A percentile compares a stretch with the other conserved stretches of the same genome.
These are phyloP conservation scores for Penicillium parvum DNA, from an alignment of 495 filamentous ascomycete species.

Conservation along the genomic window DNA sequence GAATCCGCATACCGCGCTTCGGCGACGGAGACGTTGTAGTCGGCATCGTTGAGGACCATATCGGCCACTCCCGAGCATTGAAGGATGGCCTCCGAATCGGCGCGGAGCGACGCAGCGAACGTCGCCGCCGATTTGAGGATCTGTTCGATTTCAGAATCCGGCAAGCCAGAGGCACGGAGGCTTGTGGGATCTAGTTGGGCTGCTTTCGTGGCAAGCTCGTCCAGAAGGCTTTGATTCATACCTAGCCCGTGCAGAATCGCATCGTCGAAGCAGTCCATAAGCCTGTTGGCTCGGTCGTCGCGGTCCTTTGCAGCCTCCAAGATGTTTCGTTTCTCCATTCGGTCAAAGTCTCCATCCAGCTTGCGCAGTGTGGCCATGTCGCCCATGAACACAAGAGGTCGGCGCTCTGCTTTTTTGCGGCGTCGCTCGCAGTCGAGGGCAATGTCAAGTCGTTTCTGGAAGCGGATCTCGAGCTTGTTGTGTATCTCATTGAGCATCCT, in stretches of 20 bases:
- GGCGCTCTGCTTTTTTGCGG: constrained; percentile 48
- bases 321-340: constrained; percentile 49
- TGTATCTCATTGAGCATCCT: constrained; percentile 43
- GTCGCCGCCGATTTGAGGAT: constrained; percentile 41
- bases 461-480: constrained; percentile 45
- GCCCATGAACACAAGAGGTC: constrained; percentile 48
- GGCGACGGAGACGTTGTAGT: constrained; percentile 51
- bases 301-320: constrained; percentile 48
- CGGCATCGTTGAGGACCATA: constrained; percentile 47
- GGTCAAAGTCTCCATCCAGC: constrained; percentile 50
- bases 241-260: constrained; percentile 50
- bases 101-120: constrained; percentile 38
- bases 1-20: constrained; percentile 46
- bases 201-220: constrained; percentile 41
- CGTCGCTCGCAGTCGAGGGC: constrained; percentile 50
- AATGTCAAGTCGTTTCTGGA: constrained; percentile 49
- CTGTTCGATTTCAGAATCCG: constrained; percentile 42
- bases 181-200: constrained; percentile 31
- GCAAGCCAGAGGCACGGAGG: constrained; percentile 30
- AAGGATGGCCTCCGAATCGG: constrained; percentile 48
- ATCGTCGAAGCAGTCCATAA: constrained; percentile 52
- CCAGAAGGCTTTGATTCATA: constrained; percentile 49
- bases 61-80: constrained; percentile 47
- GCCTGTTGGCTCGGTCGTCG: constrained; percentile 46
- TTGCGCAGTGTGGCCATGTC: constrained; percentile 44